Conservation (phyloP, 371 early-diverging fungal species). For the Apophysomyces ossiformis region DNA sequence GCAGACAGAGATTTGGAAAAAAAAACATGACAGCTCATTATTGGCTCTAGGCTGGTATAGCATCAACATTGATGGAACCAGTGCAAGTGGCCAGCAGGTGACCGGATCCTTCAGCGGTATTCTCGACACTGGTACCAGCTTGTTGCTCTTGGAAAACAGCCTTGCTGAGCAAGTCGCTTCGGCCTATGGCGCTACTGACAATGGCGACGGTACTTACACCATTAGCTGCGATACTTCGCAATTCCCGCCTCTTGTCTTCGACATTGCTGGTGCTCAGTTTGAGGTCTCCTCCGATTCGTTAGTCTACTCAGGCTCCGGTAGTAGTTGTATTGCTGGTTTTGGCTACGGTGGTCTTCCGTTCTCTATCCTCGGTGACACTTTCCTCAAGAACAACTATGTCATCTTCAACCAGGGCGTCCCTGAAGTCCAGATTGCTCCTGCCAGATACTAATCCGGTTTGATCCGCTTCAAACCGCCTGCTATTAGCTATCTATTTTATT, state of each 20-base stretch:
- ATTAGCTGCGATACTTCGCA: constrained; percentile 33
- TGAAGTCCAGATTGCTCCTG: constrained; percentile 32
- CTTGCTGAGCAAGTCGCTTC: constrained; percentile 24
- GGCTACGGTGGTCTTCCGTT: constrained; percentile 32
- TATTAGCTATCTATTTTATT: not conserved
- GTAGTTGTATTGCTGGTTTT: constrained; percentile 30
- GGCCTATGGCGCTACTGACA: constrained; percentile 23
- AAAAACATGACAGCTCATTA: not conserved
- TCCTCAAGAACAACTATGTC: constrained; percentile 55
- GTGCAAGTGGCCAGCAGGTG: not conserved
- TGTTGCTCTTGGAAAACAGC: constrained; percentile 27
- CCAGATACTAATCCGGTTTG: constrained; percentile 11
- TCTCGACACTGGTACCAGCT: constrained; percentile 36
- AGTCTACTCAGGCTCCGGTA: constrained; percentile 20
- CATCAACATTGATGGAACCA: constrained; percentile 9
- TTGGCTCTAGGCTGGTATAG: constrained; percentile 19
- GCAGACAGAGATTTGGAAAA: not conserved
- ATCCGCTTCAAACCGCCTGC: not conserved
- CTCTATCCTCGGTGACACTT: constrained; percentile 45
- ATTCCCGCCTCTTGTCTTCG: constrained; percentile 22
- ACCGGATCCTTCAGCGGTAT: constrained; percentile 25
- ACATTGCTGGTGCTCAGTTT: constrained; percentile 25
- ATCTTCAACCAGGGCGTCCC: constrained; percentile 28
- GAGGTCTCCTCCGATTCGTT: constrained; percentile 26
- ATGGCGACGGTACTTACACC: constrained; percentile 33